Percentiles rank a stretch among this genome's conserved stretches.
Evolutionary conservation across 176 grass and related monocot genomes (phyloP).

Genomic region (Eragrostis curvula): DNA sequence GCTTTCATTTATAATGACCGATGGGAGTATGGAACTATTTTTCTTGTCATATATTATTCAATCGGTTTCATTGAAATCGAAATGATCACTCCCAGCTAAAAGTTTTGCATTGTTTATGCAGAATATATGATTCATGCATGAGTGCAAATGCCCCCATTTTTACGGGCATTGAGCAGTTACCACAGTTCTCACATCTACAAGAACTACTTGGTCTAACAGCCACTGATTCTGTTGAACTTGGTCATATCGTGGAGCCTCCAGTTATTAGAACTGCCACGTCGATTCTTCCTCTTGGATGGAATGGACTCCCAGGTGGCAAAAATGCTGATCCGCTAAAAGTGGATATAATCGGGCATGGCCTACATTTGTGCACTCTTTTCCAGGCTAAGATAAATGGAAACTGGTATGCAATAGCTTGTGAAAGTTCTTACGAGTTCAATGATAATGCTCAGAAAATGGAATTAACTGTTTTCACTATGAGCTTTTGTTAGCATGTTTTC

Average conservation of each 20-base stretch:
- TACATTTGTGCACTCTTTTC: constrained; percentile 84
- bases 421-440: not conserved
- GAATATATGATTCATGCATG: constrained; percentile 92
- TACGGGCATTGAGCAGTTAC: constrained; percentile 74
- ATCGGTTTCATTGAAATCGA: not conserved
- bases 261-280: constrained; percentile 83
- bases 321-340: constrained; percentile 81
- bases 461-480: not conserved
- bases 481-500: constrained; percentile 9
- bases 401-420: constrained; percentile 65
- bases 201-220: constrained; percentile 78
- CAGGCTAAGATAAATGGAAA: constrained; percentile 96
- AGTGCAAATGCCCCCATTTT: constrained; percentile 65
- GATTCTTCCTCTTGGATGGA: constrained; percentile 92
- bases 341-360: constrained; percentile 82
- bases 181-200: constrained; percentile 90
- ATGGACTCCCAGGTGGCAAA: constrained; percentile 71
- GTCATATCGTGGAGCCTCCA: constrained; percentile 82
- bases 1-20: not conserved
- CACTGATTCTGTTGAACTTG: constrained; percentile 80
- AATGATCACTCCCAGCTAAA: constrained; percentile 17
- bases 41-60: not conserved
- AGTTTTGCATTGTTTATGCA: constrained; percentile 47
- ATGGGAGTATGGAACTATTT: constrained; percentile 10
- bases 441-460: not conserved